Conservation (phyloP, 2,329 filamentous ascomycete species). For the Aspergillus proliferans region DNA sequence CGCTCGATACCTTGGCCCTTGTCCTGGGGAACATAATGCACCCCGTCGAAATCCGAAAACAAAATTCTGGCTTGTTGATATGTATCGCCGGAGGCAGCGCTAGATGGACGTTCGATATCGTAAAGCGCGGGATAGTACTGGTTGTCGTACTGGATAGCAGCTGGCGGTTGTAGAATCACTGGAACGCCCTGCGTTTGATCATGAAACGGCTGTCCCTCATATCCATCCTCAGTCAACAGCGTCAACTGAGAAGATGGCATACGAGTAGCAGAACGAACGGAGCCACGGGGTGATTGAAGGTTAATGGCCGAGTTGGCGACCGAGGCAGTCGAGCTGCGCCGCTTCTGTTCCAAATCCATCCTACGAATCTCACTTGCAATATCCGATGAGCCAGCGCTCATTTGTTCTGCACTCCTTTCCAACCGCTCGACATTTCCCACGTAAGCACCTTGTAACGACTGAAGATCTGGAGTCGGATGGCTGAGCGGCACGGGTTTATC, state of each 20-base stretch:
- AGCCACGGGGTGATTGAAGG: constrained; percentile 34
- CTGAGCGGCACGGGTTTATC: constrained; percentile 39
- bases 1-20: constrained; percentile 19
- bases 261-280: constrained; percentile 35
- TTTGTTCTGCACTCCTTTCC: constrained; percentile 43
- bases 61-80: constrained; percentile 39
- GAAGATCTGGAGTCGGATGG: constrained; percentile 45
- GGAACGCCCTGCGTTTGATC: not conserved
- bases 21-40: constrained; percentile 36
- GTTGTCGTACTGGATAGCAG: constrained; percentile 2
- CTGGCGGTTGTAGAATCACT: constrained; percentile 2
- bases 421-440: constrained; percentile 45
- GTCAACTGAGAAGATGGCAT: constrained; percentile 34
- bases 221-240: constrained; percentile 35
- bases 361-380: constrained; percentile 41
- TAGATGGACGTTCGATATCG: constrained; percentile 28
- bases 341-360: constrained; percentile 41
- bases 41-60: constrained; percentile 47
- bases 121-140: constrained; percentile 6
- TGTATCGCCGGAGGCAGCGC: constrained; percentile 41
- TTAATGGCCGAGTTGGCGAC: constrained; percentile 11
- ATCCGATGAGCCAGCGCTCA: constrained; percentile 42
- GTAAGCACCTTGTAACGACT: constrained; percentile 47
- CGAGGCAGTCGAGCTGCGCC: constrained; percentile 34
- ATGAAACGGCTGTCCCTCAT: constrained; percentile 20